Conservation (phyloP, 305 asterid genomes). For the Plantago coronopus region DNA sequence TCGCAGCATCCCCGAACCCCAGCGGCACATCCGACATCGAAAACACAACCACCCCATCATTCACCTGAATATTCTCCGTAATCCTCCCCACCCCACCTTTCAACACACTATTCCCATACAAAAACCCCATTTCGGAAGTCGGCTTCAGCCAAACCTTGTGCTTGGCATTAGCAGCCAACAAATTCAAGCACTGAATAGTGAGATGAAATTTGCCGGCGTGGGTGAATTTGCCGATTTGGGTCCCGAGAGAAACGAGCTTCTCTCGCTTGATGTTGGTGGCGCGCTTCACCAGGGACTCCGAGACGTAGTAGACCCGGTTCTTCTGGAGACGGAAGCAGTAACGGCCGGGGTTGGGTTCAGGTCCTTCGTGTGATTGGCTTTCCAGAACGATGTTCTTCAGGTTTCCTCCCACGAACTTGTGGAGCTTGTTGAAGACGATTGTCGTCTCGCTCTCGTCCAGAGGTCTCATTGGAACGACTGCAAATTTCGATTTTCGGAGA, state of each 20-base stretch:
- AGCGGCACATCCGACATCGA: constrained; percentile 84
- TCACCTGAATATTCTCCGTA: constrained; percentile 69
- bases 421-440: constrained; percentile 73
- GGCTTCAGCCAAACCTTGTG: constrained; percentile 93
- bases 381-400: constrained; percentile 67
- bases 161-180: constrained; percentile 70
- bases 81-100: constrained; percentile 94
- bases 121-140: constrained; percentile 76
- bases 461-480: constrained; percentile 50
- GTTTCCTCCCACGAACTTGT: constrained; percentile 82
- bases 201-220: constrained; percentile 62
- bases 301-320: constrained; percentile 72
- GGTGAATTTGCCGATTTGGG: constrained; percentile 79
- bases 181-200: constrained; percentile 55
- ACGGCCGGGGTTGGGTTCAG: constrained; percentile 59
- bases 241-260: constrained; percentile 61
- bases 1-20: constrained; percentile 88
- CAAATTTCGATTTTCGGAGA: too few species aligned
- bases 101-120: constrained; percentile 78
- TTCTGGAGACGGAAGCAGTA: constrained; percentile 85
- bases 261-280: constrained; percentile 86
- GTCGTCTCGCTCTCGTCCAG: constrained; percentile 88
- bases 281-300: constrained; percentile 71
- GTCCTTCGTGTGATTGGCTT: constrained; percentile 81
- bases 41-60: constrained; percentile 83